Percentiles rank a stretch among this genome's conserved stretches.
phyloP scores from a whole-genome alignment of 805 yeast genomes.

The Komagataella populi region DNA sequence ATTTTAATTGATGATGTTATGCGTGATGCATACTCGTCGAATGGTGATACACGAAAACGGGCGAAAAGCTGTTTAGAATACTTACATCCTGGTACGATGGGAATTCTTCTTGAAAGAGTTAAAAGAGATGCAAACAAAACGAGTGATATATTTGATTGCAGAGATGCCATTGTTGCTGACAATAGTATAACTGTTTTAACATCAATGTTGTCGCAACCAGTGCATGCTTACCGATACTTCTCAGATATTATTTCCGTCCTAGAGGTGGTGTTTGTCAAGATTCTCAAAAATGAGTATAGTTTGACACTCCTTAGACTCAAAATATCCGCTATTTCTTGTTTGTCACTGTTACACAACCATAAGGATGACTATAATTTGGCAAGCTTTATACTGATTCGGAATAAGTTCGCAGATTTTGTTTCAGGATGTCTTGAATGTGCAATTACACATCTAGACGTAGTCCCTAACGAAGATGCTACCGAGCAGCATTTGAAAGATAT shows the following conservation, averaged over 20 bases:
- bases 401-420: background rate
- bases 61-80: background rate
- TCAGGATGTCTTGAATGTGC: background rate
- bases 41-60: background rate
- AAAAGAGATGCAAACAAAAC: background rate
- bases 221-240: background rate
- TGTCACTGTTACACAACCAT: background rate
- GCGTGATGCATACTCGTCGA: background rate
- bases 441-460: conserved; percentile 9
- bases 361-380: background rate
- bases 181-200: background rate
- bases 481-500: conserved; percentile 21
- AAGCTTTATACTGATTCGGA: background rate
- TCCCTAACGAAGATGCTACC: background rate
- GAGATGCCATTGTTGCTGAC: background rate
- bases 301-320: background rate
- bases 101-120: background rate
- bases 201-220: background rate
- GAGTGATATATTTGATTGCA: background rate
- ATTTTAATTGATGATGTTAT: background rate
- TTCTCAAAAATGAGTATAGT: background rate
- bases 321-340: background rate
- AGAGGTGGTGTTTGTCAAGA: background rate
- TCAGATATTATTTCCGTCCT: background rate
- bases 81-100: background rate